These are phyloP conservation scores for Tulasnella calospora DNA, from an alignment of 768 basidiomycete genomes.

Conservation along the genomic window DNA sequence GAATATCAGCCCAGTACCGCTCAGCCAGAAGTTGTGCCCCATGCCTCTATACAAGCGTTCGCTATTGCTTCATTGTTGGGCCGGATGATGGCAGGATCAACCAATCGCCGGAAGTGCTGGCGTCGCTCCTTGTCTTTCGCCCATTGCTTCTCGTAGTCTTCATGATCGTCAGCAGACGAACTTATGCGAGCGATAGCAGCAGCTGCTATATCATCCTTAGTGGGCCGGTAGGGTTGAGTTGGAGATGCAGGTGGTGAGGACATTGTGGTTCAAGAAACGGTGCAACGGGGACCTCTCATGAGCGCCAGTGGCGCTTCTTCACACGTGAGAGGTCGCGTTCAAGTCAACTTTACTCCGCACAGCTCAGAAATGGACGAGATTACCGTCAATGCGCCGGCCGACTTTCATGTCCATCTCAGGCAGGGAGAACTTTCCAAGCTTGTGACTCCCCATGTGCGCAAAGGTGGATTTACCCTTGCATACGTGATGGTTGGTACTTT, in stretches of 20 bases:
- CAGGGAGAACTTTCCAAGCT: constrained; percentile 77
- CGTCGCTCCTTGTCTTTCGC: constrained; percentile 58
- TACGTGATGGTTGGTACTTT: constrained; percentile 80
- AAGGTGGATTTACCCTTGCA: constrained; percentile 84
- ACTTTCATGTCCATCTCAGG: constrained; percentile 96
- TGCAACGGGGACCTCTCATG: background rate
- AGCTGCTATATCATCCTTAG: constrained; percentile 3
- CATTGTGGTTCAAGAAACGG: background rate
- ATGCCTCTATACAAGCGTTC: constrained; percentile 60
- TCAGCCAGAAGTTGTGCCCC: constrained; percentile 26
- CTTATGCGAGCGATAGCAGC: constrained; percentile 11
- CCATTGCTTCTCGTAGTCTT: constrained; percentile 28
- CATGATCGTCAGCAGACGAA: constrained; percentile 17
- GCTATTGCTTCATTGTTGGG: constrained; percentile 62
- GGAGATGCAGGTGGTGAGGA: background rate
- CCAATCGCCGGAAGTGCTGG: constrained; percentile 65
- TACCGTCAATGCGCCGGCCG: constrained; percentile 52
- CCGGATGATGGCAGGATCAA: constrained; percentile 73
- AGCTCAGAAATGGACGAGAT: constrained; percentile 4
- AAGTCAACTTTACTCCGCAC: background rate
- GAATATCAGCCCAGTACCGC: constrained; percentile 3
- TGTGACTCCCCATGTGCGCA: constrained; percentile 82
- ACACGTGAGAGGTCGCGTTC: background rate
- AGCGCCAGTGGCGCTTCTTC: background rate
- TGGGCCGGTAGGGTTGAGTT: background rate